Evolutionary conservation across 805 yeast species (phyloP).

Genomic region (Saturnispora gosingensis): DNA sequence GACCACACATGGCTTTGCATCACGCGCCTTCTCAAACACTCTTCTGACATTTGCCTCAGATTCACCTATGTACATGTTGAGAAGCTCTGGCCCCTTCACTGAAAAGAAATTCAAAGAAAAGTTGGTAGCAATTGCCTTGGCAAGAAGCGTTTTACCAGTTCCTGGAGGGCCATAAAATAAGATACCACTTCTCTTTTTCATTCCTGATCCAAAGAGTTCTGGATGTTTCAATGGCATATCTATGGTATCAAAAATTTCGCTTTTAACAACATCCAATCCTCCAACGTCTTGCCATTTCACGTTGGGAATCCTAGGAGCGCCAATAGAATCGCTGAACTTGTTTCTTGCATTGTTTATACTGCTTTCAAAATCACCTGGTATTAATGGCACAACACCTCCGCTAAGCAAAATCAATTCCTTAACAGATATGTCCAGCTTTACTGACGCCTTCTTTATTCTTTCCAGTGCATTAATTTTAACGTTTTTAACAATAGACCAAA

Average conservation of each 20-base stretch:
- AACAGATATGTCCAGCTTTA: slow-evolving; percentile 16
- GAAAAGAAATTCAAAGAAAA: slow-evolving; percentile 91
- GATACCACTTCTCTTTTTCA: slow-evolving; percentile 90
- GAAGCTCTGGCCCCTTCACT: slow-evolving; percentile 93
- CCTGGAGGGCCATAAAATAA: slow-evolving; percentile 98
- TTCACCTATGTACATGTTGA: slow-evolving; percentile 98
- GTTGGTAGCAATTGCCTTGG: slow-evolving; percentile 95
- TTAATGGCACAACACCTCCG: slow-evolving; percentile 46
- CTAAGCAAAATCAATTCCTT: slow-evolving; percentile 35
- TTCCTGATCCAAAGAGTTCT: slow-evolving; percentile 75
- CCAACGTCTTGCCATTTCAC: slow-evolving; percentile 98
- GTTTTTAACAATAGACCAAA: slow-evolving; percentile 56
- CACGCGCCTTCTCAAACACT: slow-evolving; percentile 90
- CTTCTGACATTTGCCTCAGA: slow-evolving; percentile 94
- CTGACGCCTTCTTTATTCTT: slow-evolving; percentile 33
- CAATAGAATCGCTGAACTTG: slow-evolving; percentile 87
- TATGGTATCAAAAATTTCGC: slow-evolving; percentile 88
- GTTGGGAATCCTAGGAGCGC: slow-evolving; percentile 92
- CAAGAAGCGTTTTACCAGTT: slow-evolving; percentile 91
- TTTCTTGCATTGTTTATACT: slow-evolving; percentile 77
- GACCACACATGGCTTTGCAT: slow-evolving; percentile 95
- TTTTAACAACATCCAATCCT: slow-evolving; percentile 83
- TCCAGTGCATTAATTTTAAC: slow-evolving; percentile 52
- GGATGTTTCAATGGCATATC: slow-evolving; percentile 95
- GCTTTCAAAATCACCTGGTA: slow-evolving; percentile 52